Conservation (phyloP, 495 filamentous ascomycete genomes). For the Xylaria longipes region DNA sequence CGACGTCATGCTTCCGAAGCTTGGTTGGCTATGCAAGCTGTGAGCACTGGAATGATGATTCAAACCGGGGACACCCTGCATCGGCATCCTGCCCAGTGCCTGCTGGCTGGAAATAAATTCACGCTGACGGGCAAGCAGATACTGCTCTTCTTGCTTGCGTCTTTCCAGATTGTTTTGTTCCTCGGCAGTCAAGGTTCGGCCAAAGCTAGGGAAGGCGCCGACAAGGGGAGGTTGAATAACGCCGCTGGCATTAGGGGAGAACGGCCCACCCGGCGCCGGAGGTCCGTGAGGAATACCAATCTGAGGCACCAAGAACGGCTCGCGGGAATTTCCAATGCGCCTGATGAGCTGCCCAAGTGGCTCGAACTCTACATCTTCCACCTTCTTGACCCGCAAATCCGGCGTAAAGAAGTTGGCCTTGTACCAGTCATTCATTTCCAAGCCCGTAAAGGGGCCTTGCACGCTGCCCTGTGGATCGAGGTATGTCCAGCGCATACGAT, state of each 20-base stretch:
- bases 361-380: slow-evolving; percentile 92
- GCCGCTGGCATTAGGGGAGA: slow-evolving; percentile 56
- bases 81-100: slow-evolving; percentile 58
- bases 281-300: slow-evolving; percentile 91
- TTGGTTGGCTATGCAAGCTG: slow-evolving; percentile 94
- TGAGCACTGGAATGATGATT: slow-evolving; percentile 95
- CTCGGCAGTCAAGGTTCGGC: slow-evolving; percentile 94
- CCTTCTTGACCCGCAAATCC: slow-evolving; percentile 90
- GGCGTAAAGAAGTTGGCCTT: slow-evolving; percentile 97
- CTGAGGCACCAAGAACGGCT: slow-evolving; percentile 96
- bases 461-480: slow-evolving; percentile 89
- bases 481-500: slow-evolving; percentile 98
- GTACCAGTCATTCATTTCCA: slow-evolving; percentile 99
- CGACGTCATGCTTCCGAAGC: slow-evolving; percentile 90
- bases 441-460: slow-evolving; percentile 92
- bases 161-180: slow-evolving; percentile 97
- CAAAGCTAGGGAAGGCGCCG: slow-evolving; percentile 92
- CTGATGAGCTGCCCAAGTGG: slow-evolving; percentile 94
- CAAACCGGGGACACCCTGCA: slow-evolving; percentile 73
- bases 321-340: slow-evolving; percentile 94
- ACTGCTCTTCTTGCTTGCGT: slow-evolving; percentile 97
- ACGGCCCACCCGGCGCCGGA: slow-evolving; percentile 58
- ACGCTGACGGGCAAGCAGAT: slow-evolving; percentile 91
- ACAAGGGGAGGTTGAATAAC: slow-evolving; percentile 93
- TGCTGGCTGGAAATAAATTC: slow-evolving; percentile 91